phyloP scores from a whole-genome alignment of 306 rosid genomes.

The Carpinus fangiana region DNA sequence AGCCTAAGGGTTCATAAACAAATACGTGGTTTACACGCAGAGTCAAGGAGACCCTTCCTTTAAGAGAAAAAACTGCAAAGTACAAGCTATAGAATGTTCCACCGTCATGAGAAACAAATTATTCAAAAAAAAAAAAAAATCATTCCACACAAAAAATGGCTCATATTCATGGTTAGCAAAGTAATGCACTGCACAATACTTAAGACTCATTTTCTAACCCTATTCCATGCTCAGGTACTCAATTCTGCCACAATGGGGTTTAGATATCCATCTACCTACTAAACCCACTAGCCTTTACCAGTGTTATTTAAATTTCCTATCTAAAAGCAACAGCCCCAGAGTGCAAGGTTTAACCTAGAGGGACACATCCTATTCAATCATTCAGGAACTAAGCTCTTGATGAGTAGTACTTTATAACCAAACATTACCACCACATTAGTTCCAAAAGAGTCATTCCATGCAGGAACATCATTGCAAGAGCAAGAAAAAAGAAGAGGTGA shows the following conservation, averaged over 20 bases:
- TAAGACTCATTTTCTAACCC: neutral
- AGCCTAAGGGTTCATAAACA: neutral
- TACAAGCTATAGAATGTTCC: neutral
- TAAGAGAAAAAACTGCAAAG: neutral
- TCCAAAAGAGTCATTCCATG: neutral
- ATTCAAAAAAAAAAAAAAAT: neutral
- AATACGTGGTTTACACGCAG: neutral
- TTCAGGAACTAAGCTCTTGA: neutral
- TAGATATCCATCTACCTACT: neutral
- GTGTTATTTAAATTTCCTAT: neutral
- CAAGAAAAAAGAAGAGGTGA: neutral
- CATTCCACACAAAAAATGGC: neutral
- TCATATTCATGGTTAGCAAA: neutral
- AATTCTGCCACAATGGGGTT: neutral
- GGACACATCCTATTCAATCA: neutral
- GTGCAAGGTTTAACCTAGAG: neutral
- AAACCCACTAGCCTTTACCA: neutral
- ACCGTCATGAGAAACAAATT: neutral
- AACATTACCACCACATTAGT: neutral
- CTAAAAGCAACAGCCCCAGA: slow-evolving; percentile 7
- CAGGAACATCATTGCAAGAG: slow-evolving; percentile 9
- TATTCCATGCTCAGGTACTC: slow-evolving; percentile 2
- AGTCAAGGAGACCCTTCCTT: neutral
- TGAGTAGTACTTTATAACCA: neutral
- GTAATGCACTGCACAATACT: neutral